These are phyloP conservation scores for Bolboschoenoplectus hybrid DNA, from an alignment of 202 grass and related monocot species.

Conservation along the genomic window DNA sequence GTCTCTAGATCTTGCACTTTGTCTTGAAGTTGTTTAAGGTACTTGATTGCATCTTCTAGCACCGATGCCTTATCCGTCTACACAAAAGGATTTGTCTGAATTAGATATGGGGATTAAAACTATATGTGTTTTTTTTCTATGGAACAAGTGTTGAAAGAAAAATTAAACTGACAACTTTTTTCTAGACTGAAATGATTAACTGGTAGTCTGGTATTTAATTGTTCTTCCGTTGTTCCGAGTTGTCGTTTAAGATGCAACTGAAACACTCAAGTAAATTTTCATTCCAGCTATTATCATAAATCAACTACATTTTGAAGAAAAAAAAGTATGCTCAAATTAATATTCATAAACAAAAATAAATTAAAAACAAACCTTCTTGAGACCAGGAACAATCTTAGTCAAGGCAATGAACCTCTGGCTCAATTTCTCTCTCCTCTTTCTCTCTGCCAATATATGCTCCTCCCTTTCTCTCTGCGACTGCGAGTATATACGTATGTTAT, in stretches of 20 bases:
- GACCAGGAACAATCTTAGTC: conserved; percentile 86
- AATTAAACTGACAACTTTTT: background rate
- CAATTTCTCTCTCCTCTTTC: conserved; percentile 94
- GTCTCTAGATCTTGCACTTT: conserved; percentile 76
- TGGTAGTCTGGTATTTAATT: background rate
- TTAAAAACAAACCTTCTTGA: conserved; percentile 76
- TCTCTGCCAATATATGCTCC: conserved; percentile 93
- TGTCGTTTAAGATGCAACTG: conserved; percentile 10
- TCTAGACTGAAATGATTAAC: background rate
- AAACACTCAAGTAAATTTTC: no score
- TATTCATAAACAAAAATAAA: background rate
- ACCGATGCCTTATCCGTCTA: conserved; percentile 99
- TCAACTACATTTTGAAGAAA: no score
- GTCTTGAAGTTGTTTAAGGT: conserved; percentile 86
- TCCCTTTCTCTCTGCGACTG: conserved; percentile 15
- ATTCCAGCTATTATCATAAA: no score
- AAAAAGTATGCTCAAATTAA: background rate
- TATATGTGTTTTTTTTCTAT: no score
- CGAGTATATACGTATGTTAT: background rate
- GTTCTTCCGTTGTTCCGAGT: background rate
- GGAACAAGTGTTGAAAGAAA: no score
- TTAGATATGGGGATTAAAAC: background rate
- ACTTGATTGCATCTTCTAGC: conserved; percentile 93
- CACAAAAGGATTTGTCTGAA: background rate
- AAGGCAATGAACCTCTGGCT: conserved; percentile 98